Percentiles rank a stretch among this genome's conserved stretches.
Conservation (phyloP, 177 flowering plant genomes). For the Vitis hybrid region DNA sequence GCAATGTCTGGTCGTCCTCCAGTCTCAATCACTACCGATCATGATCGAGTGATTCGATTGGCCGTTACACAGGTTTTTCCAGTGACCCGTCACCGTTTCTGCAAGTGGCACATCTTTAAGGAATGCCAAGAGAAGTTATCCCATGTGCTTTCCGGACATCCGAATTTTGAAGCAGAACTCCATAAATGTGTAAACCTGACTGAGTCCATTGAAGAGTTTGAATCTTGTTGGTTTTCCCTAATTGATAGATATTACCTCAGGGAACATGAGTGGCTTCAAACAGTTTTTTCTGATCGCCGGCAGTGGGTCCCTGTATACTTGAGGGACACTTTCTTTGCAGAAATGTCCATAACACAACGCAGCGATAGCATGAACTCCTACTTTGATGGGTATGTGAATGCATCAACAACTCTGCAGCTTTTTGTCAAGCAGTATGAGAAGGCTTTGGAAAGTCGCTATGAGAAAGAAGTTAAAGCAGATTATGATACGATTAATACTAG, state of each 20-base stretch:
- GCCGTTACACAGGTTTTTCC: conserved; percentile 33
- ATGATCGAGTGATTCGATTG: conserved; percentile 24
- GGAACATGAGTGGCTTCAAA: conserved; percentile 32
- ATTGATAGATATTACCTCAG: conserved; percentile 23
- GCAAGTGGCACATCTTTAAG: conserved; percentile 37
- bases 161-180: conserved; percentile 28
- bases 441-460: conserved; percentile 27
- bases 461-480: conserved; percentile 32
- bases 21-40: conserved; percentile 32
- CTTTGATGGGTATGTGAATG: conserved; percentile 31
- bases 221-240: conserved; percentile 31
- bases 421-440: conserved; percentile 32
- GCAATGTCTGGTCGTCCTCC: conserved; percentile 41
- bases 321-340: conserved; percentile 28
- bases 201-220: conserved; percentile 34
- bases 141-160: conserved; percentile 22
- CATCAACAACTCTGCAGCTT: conserved; percentile 21
- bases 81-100: conserved; percentile 29
- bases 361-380: conserved; percentile 30
- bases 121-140: conserved; percentile 32
- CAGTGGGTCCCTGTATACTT: conserved; percentile 35
- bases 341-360: conserved; percentile 23
- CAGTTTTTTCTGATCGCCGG: conserved; percentile 22
- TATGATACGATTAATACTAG: conserved; percentile 21
- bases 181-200: conserved; percentile 33